These are phyloP conservation scores for Solanum arcanum DNA, from an alignment of 257 asterid genomes.

Conservation along the genomic window DNA sequence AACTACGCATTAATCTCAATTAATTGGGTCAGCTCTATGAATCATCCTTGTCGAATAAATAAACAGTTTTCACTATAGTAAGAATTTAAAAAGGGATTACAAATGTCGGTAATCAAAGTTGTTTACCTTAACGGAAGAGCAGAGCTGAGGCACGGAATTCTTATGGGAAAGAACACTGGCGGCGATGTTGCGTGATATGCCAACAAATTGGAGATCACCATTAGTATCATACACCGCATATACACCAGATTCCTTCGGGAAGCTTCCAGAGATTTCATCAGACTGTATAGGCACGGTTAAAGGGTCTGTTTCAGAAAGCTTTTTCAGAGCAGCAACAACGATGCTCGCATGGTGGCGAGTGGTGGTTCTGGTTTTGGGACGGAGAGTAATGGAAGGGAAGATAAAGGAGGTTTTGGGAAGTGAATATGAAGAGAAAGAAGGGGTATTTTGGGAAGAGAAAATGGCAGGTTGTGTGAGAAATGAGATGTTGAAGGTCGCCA, in stretches of 20 bases:
- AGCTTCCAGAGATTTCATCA: constrained; percentile 16
- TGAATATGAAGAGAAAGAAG: constrained; percentile 20
- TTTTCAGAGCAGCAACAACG: constrained; percentile 59
- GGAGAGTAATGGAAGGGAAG: constrained; percentile 23
- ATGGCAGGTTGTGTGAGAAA: constrained; percentile 13
- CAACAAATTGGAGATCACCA: constrained; percentile 74
- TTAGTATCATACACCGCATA: constrained; percentile 58
- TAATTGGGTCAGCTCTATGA: background rate
- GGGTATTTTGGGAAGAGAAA: constrained; percentile 19
- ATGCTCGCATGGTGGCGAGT: constrained; percentile 18
- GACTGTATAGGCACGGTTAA: constrained; percentile 40
- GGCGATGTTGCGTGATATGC: constrained; percentile 74
- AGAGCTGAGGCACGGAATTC: constrained; percentile 75
- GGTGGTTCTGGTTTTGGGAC: constrained; percentile 5
- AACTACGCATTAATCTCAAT: background rate
- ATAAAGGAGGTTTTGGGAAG: constrained; percentile 21
- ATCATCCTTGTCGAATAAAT: background rate
- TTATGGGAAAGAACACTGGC: constrained; percentile 61
- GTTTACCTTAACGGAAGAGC: constrained; percentile 68
- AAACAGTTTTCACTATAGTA: background rate
- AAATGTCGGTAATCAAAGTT: background rate
- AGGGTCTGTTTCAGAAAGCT: constrained; percentile 47
- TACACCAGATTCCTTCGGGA: constrained; percentile 73
- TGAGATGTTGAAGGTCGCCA: constrained; percentile 17
- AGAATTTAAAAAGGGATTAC: background rate